These are phyloP conservation scores for Gracilaria domingensis DNA, from an alignment of 23 red algal species.

Conservation along the genomic window DNA sequence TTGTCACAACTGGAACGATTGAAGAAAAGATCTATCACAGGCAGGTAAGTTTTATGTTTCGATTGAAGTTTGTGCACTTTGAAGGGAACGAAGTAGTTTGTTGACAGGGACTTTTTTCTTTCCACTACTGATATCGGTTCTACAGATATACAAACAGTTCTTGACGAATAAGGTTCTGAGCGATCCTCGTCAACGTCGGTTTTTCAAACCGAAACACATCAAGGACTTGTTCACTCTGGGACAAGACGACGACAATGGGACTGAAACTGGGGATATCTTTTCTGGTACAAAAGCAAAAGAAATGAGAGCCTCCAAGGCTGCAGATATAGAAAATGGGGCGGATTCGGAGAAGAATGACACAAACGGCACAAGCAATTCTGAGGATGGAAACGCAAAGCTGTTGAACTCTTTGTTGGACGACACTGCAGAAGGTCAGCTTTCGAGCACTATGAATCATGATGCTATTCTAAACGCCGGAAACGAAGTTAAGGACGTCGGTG, in stretches of 20 bases:
- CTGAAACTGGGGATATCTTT: slow-evolving; percentile 96
- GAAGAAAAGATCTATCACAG: slow-evolving; percentile 99
- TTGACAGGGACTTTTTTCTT: background rate
- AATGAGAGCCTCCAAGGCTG: slow-evolving; percentile 16
- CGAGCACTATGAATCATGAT: slow-evolving; percentile 95
- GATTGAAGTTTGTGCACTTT: background rate
- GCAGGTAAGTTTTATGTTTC: slow-evolving; percentile 66
- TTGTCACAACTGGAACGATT: slow-evolving; percentile 96
- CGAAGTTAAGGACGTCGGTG: slow-evolving; percentile 48
- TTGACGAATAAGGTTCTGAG: slow-evolving; percentile 93
- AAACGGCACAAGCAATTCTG: background rate
- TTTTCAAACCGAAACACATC: slow-evolving; percentile 95
- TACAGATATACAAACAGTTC: slow-evolving; percentile 92
- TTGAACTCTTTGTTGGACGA: slow-evolving; percentile 79
- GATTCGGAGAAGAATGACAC: background rate
- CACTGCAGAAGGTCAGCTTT: slow-evolving; percentile 50
- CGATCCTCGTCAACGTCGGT: slow-evolving; percentile 90
- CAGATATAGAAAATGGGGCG: background rate
- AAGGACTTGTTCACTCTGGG: slow-evolving; percentile 89
- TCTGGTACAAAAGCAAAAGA: slow-evolving; percentile 81
- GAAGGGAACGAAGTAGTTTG: background rate
- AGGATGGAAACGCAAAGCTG: slow-evolving; percentile 74
- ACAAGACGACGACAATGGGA: slow-evolving; percentile 85
- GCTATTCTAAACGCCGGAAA: slow-evolving; percentile 71
- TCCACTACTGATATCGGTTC: background rate